Evolutionary conservation across 495 filamentous ascomycete genomes (phyloP), one percentile per base, ranked within the genome.

Genomic region (Clavariopsis aquatica): DNA sequence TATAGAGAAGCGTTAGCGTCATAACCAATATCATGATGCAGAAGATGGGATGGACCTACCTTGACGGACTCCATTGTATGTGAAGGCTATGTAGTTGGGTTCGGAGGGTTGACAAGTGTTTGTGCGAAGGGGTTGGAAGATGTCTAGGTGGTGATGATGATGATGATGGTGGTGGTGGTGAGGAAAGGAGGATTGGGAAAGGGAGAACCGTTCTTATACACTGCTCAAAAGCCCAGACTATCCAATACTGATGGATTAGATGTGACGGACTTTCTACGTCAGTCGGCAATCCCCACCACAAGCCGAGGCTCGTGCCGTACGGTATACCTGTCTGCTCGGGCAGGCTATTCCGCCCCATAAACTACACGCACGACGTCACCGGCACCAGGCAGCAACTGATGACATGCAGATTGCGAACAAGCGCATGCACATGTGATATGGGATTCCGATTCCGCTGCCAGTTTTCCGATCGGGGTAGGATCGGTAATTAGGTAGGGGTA

Each of bases 1-100:
- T 31, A 13, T n/a, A 64, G 34, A 17, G 53, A 64, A 54, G 57
- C 59, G 52, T 43, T 43, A 43, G 38, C 13, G 12, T 43, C n/a
- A n/a, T n/a, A n/a, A n/a, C n/a, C n/a, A n/a, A n/a, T n/a, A n/a
- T n/a, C n/a, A 2, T 43, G 38, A 17, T 43, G 5, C 8, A 43
- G 13, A 17, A 17, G 38, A 10, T 43, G 12, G 38, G 4, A 17
- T 43, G 38, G 38, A 17, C 38, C 3, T 43, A 43, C 38, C 38
- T 43, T 43, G 38, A 43, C 38, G 38, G 38, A 43, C 38, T 43
- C 38, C 38, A 43, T 43, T 43, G 38, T 43, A 17, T 15, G 12
- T 7, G 38, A 17, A n/a, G n/a, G 6, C n/a, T 43, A 17, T 8
- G 4, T 43, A 2, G 38, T 43, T 43, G 38, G 38, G 38, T 8